These are phyloP conservation scores for Fusarium sambucinum DNA, from an alignment of 2,329 filamentous ascomycete species.

Conservation along the genomic window DNA sequence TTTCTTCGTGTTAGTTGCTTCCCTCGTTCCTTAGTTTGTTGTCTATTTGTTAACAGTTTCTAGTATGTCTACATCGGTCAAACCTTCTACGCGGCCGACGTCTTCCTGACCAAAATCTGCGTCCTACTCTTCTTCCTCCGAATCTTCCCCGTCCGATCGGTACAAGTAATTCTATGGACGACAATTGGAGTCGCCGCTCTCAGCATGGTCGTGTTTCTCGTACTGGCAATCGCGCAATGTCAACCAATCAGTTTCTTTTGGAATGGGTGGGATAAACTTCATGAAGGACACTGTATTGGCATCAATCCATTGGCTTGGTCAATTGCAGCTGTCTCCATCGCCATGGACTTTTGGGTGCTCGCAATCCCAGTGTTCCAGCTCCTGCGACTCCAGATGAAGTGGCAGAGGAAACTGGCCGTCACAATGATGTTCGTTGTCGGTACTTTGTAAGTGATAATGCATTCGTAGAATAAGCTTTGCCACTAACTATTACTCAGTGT, in stretches of 20 bases:
- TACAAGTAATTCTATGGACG: conserved; percentile 16
- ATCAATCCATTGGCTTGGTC: conserved; percentile 21
- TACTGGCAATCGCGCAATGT: conserved; percentile 9
- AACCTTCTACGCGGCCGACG: conserved; percentile 19
- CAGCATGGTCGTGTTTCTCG: conserved; percentile 8
- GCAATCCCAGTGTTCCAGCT: conserved; percentile 7
- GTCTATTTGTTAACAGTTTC: background rate
- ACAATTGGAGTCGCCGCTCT: conserved; percentile 2
- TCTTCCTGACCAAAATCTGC: conserved; percentile 25
- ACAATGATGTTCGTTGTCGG: conserved; percentile 7
- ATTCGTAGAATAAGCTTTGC: fast-evolving
- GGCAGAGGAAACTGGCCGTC: conserved; percentile 20
- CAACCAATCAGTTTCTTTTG: conserved; percentile 23
- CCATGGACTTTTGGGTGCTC: conserved; percentile 14
- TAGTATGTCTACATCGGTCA: conserved; percentile 23
- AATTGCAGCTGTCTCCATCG: conserved; percentile 8
- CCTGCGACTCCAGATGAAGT: conserved; percentile 4
- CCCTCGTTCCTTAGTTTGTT: fast-evolving
- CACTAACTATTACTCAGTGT: background rate
- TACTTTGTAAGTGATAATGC: background rate
- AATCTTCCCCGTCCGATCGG: conserved; percentile 9
- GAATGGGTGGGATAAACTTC: conserved; percentile 9
- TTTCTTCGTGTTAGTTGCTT: background rate
- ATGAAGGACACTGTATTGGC: conserved; percentile 16
- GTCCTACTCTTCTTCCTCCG: conserved; percentile 32